phyloP scores from a whole-genome alignment of 495 filamentous ascomycete genomes.

The Xeromyces bisporus region DNA sequence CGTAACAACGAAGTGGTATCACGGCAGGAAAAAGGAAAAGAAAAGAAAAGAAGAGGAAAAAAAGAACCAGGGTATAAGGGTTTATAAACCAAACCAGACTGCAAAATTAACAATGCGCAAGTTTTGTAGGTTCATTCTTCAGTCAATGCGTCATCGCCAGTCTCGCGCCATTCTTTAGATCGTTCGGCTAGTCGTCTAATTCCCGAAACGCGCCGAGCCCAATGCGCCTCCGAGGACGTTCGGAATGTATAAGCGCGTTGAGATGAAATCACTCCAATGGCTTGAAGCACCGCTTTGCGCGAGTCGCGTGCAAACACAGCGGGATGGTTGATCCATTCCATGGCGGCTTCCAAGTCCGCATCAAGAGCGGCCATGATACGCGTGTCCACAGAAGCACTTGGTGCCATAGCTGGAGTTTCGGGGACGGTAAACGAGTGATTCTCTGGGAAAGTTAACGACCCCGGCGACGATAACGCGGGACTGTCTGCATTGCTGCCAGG shows the following conservation, averaged over 20 bases:
- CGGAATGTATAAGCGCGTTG: constrained; percentile 92
- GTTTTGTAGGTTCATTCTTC: constrained; percentile 43
- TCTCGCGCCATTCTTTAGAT: constrained; percentile 74
- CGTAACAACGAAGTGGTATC: constrained; percentile 30
- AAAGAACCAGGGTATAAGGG: constrained; percentile 3
- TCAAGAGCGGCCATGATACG: constrained; percentile 74
- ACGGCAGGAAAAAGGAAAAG: constrained; percentile 9
- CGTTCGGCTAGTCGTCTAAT: constrained; percentile 61
- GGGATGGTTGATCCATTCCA: constrained; percentile 99
- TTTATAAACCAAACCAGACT: constrained; percentile 2
- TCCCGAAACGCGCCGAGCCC: constrained; percentile 64
- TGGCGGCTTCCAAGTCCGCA: constrained; percentile 70
- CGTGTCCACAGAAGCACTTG: constrained; percentile 56
- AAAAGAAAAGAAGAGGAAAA: constrained; percentile 4
- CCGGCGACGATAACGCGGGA: constrained; percentile 22
- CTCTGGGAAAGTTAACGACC: constrained; percentile 27
- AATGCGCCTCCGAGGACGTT: constrained; percentile 66
- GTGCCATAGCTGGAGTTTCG: constrained; percentile 41
- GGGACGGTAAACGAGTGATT: constrained; percentile 24
- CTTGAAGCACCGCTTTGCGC: constrained; percentile 87
- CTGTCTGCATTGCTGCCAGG: constrained; percentile 22
- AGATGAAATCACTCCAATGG: constrained; percentile 88
- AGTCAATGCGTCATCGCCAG: constrained; percentile 66
- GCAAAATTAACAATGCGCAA: constrained; percentile 3
- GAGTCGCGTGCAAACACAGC: constrained; percentile 92